These are phyloP conservation scores for Ilex asprella DNA, from an alignment of 257 asterid genomes.

Conservation along the genomic window DNA sequence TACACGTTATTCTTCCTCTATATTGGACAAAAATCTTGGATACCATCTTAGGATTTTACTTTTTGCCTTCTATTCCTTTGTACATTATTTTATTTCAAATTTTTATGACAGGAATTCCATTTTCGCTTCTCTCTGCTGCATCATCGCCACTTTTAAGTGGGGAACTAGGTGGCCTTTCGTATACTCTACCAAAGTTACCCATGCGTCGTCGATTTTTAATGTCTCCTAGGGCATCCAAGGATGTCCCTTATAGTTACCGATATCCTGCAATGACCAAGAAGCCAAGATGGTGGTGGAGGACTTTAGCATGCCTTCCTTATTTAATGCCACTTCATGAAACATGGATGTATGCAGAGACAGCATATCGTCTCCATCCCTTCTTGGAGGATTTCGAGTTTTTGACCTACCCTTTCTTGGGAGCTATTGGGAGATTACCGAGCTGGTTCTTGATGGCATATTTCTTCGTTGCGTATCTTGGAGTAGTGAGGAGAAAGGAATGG, in stretches of 20 bases:
- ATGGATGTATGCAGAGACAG: conserved; percentile 88
- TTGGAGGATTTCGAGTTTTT: conserved; percentile 62
- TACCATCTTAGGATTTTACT: not conserved
- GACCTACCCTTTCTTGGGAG: conserved; percentile 63
- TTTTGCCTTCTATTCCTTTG: not conserved
- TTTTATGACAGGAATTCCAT: conserved; percentile 31
- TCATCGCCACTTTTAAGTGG: conserved; percentile 47
- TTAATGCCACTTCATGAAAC: conserved; percentile 86
- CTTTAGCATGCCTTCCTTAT: conserved; percentile 82
- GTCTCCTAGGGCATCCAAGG: conserved; percentile 60
- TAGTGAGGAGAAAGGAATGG: conserved; percentile 91
- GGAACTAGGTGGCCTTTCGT: conserved; percentile 40
- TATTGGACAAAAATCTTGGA: not conserved
- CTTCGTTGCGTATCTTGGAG: conserved; percentile 73
- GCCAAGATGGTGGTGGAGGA: conserved; percentile 92
- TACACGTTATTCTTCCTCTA: not conserved
- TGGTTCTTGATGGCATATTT: conserved; percentile 91
- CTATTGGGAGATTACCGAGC: conserved; percentile 62
- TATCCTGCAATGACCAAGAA: conserved; percentile 73
- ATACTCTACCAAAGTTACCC: conserved; percentile 34
- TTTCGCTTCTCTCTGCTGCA: conserved; percentile 39
- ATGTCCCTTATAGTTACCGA: conserved; percentile 53
- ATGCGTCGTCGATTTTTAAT: conserved; percentile 13
- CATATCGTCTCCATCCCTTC: conserved; percentile 71
- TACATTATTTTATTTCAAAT: conserved; percentile 3